phyloP scores from a whole-genome alignment of 352 stramenopile species.

The Globisporangium spinosum region DNA sequence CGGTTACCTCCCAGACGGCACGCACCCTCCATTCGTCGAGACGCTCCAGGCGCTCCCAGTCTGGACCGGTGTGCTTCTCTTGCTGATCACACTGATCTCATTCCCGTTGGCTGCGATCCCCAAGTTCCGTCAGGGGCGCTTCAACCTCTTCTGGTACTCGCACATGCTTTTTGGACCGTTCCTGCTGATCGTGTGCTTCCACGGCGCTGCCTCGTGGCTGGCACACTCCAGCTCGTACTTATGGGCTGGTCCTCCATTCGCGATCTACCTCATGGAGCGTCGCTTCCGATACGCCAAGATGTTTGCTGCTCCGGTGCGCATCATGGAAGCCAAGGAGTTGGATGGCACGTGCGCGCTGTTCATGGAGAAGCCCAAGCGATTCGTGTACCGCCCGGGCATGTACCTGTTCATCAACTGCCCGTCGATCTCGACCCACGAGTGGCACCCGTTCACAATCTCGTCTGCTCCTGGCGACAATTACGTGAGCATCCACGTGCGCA shows the following conservation, averaged over 20 bases:
- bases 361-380: conserved; percentile 74
- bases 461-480: conserved; percentile 83
- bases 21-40: conserved; percentile 49
- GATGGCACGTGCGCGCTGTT: conserved; percentile 67
- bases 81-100: conserved; percentile 62
- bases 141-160: conserved; percentile 82
- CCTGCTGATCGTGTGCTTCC: conserved; percentile 57
- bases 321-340: conserved; percentile 65
- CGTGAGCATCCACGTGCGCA: conserved; percentile 75
- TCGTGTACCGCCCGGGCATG: conserved; percentile 74
- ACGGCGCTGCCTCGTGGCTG: conserved; percentile 66
- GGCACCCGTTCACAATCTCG: conserved; percentile 91
- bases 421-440: conserved; percentile 75
- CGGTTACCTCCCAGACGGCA: conserved; percentile 34
- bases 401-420: conserved; percentile 90
- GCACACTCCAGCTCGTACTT: conserved; percentile 51
- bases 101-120: conserved; percentile 68
- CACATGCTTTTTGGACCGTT: conserved; percentile 80
- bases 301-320: conserved; percentile 56
- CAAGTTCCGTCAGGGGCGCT: conserved; percentile 68
- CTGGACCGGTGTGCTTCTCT: conserved; percentile 66
- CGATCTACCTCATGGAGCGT: conserved; percentile 67
- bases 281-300: conserved; percentile 72
- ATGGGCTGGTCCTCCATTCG: conserved; percentile 61
- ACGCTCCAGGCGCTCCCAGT: conserved; percentile 72